A percentile compares a stretch with the other conserved stretches of the same genome.
Evolutionary conservation across 2,329 filamentous ascomycete genomes (phyloP).

Genomic region (Trichoderma breve): DNA sequence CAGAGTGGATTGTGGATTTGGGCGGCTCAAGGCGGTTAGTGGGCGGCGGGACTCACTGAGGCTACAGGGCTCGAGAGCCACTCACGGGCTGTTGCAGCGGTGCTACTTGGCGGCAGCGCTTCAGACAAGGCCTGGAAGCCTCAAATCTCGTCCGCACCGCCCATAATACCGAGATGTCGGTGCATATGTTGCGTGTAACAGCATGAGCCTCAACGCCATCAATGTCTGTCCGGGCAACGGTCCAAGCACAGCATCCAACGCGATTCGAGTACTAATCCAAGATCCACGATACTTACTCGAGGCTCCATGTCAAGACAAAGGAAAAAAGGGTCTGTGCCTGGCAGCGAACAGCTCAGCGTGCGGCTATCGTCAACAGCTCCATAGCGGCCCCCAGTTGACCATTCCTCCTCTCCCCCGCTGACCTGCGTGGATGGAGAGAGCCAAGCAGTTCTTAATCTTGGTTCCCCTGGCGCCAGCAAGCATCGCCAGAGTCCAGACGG

Average conservation of each 20-base stretch:
- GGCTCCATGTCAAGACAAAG: background rate
- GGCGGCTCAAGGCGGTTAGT: conserved; percentile 4
- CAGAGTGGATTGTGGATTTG: conserved; percentile 3
- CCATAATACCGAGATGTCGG: background rate
- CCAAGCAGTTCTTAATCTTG: background rate
- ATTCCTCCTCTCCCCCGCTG: background rate
- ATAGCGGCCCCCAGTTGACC: background rate
- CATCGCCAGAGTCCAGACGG: background rate
- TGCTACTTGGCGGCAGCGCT: background rate
- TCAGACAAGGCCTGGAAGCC: background rate
- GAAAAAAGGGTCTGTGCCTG: background rate
- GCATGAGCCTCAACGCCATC: background rate
- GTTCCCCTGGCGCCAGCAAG: background rate
- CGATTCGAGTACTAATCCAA: background rate
- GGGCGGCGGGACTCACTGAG: background rate
- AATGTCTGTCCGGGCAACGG: background rate
- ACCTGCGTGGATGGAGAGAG: background rate
- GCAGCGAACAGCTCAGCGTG: background rate
- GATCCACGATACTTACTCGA: background rate
- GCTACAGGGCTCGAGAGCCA: background rate
- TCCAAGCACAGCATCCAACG: background rate
- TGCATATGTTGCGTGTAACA: background rate
- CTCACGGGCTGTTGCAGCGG: background rate
- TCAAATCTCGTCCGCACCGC: background rate
- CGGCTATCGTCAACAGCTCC: background rate